phyloP scores from a whole-genome alignment of 73 alveolate genomes.

The Paraurostyla sp. region DNA sequence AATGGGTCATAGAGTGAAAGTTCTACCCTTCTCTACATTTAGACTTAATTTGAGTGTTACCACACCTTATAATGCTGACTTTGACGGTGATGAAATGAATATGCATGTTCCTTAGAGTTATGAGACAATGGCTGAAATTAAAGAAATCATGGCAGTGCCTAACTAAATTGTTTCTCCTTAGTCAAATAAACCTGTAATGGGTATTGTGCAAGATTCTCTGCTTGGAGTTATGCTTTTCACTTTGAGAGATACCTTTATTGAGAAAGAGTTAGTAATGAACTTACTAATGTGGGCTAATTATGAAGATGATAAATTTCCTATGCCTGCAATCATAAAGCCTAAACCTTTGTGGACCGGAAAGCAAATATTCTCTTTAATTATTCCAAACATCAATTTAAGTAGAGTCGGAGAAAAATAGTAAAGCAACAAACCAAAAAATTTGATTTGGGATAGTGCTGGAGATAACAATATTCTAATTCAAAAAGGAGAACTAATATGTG shows the following conservation, averaged over 20 bases:
- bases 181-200: constrained; percentile 99
- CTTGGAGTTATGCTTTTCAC: constrained; percentile 96
- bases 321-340: constrained; percentile 99
- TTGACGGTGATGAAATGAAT: constrained; percentile 99
- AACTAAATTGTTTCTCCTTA: constrained; percentile 98
- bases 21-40: constrained; percentile 99
- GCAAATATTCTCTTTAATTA: constrained; percentile 94
- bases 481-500: constrained; percentile 96
- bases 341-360: constrained; percentile 99
- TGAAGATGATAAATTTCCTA: constrained; percentile 97
- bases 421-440: constrained; percentile 73
- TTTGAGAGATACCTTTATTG: constrained; percentile 95
- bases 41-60: constrained; percentile 99
- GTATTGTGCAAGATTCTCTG: constrained; percentile 99
- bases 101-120: constrained; percentile 99
- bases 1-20: constrained; percentile 99
- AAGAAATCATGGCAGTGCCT: constrained; percentile 97
- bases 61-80: constrained; percentile 99
- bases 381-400: constrained; percentile 89
- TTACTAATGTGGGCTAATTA: constrained; percentile 98
- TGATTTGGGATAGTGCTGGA: constrained; percentile 53
- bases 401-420: constrained; percentile 58
- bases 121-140: constrained; percentile 97
- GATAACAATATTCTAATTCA: constrained; percentile 86
- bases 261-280: constrained; percentile 94